Conservation (phyloP, 768 basidiomycete genomes). For the Rubroboletus satanas region DNA sequence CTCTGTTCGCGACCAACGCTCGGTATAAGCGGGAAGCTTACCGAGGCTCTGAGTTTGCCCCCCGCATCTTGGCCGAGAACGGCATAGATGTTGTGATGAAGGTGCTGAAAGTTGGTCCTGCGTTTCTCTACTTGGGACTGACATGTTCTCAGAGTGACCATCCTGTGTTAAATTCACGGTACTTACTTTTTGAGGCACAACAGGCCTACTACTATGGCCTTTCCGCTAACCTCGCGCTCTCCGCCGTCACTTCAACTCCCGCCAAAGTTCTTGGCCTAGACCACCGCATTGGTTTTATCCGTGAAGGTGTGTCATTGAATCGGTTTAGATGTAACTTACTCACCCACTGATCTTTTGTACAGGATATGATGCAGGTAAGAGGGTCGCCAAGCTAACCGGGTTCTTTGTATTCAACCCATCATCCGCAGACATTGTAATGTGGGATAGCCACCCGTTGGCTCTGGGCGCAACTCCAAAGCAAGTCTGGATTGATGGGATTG, state of each 20-base stretch:
- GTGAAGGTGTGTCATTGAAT: slow-evolving; percentile 38
- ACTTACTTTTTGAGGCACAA: slow-evolving; percentile 55
- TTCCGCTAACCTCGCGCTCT: slow-evolving; percentile 58
- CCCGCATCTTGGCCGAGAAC: slow-evolving; percentile 53
- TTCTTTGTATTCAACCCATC: neutral
- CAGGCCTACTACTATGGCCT: slow-evolving; percentile 73
- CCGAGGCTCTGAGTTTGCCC: slow-evolving; percentile 61
- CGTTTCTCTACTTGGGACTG: neutral
- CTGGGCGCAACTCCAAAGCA: slow-evolving; percentile 77
- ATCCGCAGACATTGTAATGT: slow-evolving; percentile 59
- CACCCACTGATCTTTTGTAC: neutral
- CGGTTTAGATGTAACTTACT: neutral
- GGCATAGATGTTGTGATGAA: slow-evolving; percentile 62
- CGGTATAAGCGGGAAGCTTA: slow-evolving; percentile 63
- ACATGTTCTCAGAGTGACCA: slow-evolving; percentile 44
- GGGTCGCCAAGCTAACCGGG: neutral
- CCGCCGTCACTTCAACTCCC: slow-evolving; percentile 68
- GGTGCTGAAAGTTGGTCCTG: slow-evolving; percentile 34
- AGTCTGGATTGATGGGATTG: slow-evolving; percentile 82
- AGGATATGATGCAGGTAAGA: slow-evolving; percentile 69
- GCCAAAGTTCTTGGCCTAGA: slow-evolving; percentile 67
- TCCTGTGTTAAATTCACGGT: slow-evolving; percentile 52
- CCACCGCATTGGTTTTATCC: slow-evolving; percentile 67
- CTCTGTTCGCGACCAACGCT: slow-evolving; percentile 78
- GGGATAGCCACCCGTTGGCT: slow-evolving; percentile 75